Evolutionary conservation across 169 alveolate genomes (phyloP).

Genomic region (Amoebophrya sp.): DNA sequence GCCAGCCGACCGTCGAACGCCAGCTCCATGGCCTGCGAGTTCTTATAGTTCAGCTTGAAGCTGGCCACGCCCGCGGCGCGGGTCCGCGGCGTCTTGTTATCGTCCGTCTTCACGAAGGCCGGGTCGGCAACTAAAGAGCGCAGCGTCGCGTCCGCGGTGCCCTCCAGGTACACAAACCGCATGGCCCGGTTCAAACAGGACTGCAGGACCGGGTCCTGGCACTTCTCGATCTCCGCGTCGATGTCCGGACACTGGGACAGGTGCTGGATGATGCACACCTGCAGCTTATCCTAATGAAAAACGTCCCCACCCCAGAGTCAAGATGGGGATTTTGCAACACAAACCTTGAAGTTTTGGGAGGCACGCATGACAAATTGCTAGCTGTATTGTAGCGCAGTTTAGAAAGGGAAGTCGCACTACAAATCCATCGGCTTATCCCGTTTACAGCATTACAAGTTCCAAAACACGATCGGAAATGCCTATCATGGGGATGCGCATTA

Average conservation of each 20-base stretch:
- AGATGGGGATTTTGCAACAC: too few relatives aligned
- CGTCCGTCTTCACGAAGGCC: not conserved
- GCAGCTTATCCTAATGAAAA: too few relatives aligned
- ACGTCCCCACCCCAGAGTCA: too few relatives aligned
- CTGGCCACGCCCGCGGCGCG: not conserved
- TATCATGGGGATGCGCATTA: too few relatives aligned
- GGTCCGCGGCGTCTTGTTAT: not conserved
- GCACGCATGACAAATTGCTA: too few relatives aligned
- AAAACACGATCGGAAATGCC: too few relatives aligned
- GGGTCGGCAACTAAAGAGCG: not conserved
- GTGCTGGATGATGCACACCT: not conserved
- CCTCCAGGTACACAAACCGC: constrained; percentile 11
- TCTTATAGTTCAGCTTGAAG: not conserved
- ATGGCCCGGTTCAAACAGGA: not conserved
- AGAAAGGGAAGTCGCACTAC: too few relatives aligned
- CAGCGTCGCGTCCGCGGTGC: not conserved
- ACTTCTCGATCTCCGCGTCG: not conserved
- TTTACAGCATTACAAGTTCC: too few relatives aligned
- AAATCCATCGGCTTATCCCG: too few relatives aligned
- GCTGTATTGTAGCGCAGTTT: too few relatives aligned
- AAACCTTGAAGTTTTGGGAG: too few relatives aligned
- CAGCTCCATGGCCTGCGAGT: not conserved
- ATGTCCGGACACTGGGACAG: not conserved
- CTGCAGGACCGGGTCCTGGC: not conserved
- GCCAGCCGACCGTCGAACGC: constrained; percentile 2